Conservation (phyloP, 176 grass and related monocot species). For the Hordeum vulgare region DNA sequence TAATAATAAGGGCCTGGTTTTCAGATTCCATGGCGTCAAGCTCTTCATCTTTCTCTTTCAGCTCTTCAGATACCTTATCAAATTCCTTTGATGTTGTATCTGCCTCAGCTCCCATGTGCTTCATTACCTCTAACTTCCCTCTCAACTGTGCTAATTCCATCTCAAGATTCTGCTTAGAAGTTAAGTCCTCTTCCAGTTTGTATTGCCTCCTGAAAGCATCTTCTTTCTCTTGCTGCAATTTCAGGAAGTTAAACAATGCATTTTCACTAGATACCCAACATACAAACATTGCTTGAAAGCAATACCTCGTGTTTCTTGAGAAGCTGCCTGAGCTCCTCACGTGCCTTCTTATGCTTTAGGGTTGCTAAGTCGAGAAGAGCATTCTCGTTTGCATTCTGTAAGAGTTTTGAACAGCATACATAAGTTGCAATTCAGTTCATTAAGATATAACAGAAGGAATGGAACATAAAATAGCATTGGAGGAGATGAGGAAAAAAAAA, state of each 20-base stretch:
- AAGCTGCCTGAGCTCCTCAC: constrained; percentile 40
- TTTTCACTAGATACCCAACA: constrained; percentile 1
- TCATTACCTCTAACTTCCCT: constrained; percentile 50
- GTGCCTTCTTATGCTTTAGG: constrained; percentile 36
- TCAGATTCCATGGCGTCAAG: constrained; percentile 28
- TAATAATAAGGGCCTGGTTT: constrained; percentile 43
- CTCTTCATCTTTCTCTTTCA: constrained; percentile 46
- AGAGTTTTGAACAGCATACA: not conserved
- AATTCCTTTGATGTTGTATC: constrained; percentile 22
- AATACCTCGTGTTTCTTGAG: constrained; percentile 48
- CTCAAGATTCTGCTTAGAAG: constrained; percentile 57
- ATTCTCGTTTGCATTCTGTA: constrained; percentile 51
- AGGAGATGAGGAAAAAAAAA: not conserved
- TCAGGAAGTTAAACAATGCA: constrained; percentile 1
- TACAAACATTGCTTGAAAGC: not conserved
- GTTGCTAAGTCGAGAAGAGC: constrained; percentile 42
- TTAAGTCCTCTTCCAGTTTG: constrained; percentile 35
- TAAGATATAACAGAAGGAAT: not conserved
- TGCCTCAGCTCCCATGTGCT: constrained; percentile 39
- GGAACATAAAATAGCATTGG: not conserved
- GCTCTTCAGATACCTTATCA: constrained; percentile 9
- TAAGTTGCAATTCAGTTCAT: constrained; percentile 8
- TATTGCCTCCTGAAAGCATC: constrained; percentile 22
- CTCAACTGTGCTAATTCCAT: constrained; percentile 55
- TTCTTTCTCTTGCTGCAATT: constrained; percentile 49